Percentiles rank a stretch among this genome's conserved stretches.
These are phyloP conservation scores for Ceratocystis destructans DNA, from an alignment of 2,329 filamentous ascomycete species.

Conservation along the genomic window DNA sequence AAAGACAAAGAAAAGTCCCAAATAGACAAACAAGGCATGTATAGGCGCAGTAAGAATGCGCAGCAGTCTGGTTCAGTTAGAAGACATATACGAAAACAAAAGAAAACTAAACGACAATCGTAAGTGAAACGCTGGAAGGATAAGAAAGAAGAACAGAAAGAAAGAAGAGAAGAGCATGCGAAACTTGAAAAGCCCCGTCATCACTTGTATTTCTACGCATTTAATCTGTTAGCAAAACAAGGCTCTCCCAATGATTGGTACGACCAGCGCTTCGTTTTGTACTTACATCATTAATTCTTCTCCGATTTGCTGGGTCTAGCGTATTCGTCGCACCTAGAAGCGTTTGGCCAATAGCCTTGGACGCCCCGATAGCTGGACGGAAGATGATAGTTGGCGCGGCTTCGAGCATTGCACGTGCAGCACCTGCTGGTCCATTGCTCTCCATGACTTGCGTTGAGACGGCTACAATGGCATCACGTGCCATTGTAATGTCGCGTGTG, in stretches of 20 bases:
- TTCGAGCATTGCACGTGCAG: slow-evolving; percentile 61
- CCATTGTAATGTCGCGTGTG: slow-evolving; percentile 72
- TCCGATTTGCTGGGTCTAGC: slow-evolving; percentile 67
- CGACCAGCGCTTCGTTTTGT: background rate
- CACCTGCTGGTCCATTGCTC: slow-evolving; percentile 65
- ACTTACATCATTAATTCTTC: slow-evolving; percentile 80
- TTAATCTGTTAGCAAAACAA: slow-evolving; percentile 6
- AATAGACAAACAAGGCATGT: background rate
- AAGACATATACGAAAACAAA: background rate
- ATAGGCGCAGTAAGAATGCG: background rate
- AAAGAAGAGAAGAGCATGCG: background rate
- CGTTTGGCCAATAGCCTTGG: slow-evolving; percentile 76
- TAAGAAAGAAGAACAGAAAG: background rate
- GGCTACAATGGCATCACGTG: slow-evolving; percentile 83
- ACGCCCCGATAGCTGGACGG: slow-evolving; percentile 77
- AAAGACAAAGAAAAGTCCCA: background rate
- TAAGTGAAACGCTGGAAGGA: background rate
- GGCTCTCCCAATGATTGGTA: too few species aligned
- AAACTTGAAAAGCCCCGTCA: background rate
- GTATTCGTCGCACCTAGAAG: slow-evolving; percentile 85
- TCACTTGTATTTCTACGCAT: slow-evolving; percentile 34
- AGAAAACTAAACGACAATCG: background rate
- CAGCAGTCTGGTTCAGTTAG: slow-evolving; percentile 14
- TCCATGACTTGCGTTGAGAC: slow-evolving; percentile 87
- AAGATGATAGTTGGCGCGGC: slow-evolving; percentile 89